Conservation (phyloP, 73 alveolate species). For the Paramecium pentaurelia region DNA sequence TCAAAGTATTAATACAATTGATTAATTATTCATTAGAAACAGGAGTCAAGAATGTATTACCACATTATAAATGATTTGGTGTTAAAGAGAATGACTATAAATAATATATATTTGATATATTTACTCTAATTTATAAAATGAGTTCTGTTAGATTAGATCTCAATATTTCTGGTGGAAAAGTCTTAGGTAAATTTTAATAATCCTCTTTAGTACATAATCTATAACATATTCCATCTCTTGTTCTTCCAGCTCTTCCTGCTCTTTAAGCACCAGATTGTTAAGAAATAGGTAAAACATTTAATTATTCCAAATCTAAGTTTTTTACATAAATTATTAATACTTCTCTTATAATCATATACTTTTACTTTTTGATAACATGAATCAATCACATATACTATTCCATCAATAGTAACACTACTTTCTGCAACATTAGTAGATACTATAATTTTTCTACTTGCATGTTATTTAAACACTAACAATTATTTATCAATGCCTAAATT, state of each 20-base stretch:
- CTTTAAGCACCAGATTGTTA: conserved; percentile 81
- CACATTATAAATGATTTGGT: not conserved
- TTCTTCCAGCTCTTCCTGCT: conserved; percentile 94
- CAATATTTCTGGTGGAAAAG: conserved; percentile 82
- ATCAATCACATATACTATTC: conserved; percentile 91
- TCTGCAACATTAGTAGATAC: conserved; percentile 92
- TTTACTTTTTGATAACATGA: conserved; percentile 61
- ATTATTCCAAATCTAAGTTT: conserved; percentile 64
- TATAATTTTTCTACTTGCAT: conserved; percentile 60
- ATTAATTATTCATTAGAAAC: not conserved
- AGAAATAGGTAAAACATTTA: conserved; percentile 64
- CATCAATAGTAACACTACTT: conserved; percentile 92
- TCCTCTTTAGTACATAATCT: conserved; percentile 80
- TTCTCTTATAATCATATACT: conserved; percentile 3
- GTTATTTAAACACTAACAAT: conserved; percentile 82
- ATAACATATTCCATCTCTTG: conserved; percentile 75
- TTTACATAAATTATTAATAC: conserved; percentile 65
- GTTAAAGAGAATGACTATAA: conserved; percentile 10
- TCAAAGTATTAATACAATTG: not conserved
- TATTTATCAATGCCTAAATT: conserved; percentile 88
- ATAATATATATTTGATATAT: not conserved
- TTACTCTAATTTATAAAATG: conserved; percentile 69
- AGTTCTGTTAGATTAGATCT: conserved; percentile 80
- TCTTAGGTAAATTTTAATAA: conserved; percentile 65
- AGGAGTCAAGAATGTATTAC: not conserved